Evolutionary conservation across 2,329 filamentous ascomycete species (phyloP).

Genomic region (Fusarium pseudonygamai): DNA sequence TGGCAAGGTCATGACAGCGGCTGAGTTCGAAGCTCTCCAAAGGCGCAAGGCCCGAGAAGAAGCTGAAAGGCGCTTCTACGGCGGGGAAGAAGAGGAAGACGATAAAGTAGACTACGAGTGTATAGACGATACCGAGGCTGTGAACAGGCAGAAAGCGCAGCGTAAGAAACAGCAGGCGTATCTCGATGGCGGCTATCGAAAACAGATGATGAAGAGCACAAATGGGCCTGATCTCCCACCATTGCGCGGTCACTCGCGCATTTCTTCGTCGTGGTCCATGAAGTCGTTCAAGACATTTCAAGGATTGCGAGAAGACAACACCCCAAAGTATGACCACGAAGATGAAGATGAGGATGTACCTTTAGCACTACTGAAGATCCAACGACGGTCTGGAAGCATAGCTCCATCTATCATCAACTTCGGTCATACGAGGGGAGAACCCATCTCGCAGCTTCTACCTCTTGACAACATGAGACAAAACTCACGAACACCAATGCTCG

Average conservation of each 20-base stretch:
- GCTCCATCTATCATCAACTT: background rate
- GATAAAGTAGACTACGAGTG: slow-evolving; percentile 19
- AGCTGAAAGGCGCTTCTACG: background rate
- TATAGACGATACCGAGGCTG: slow-evolving; percentile 2
- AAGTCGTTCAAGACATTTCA: slow-evolving; percentile 3
- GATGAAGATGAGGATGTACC: slow-evolving; percentile 17
- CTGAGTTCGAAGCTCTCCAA: slow-evolving; percentile 12
- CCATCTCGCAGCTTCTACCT: background rate
- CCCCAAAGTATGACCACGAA: background rate
- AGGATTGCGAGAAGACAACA: background rate
- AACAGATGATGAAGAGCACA: slow-evolving; percentile 29
- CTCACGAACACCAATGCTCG: background rate
- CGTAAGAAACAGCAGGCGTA: slow-evolving; percentile 20
- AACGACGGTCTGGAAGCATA: background rate
- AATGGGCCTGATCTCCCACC: background rate
- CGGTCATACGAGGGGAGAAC: background rate
- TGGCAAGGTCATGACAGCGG: slow-evolving; percentile 19
- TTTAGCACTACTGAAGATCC: slow-evolving; percentile 5
- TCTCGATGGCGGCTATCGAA: slow-evolving; percentile 11
- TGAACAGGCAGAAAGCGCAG: background rate
- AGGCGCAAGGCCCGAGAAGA: slow-evolving; percentile 3
- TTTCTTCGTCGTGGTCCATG: slow-evolving; percentile 6
- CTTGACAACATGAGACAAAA: background rate
- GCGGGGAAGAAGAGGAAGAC: slow-evolving; percentile 7
- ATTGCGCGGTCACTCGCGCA: background rate